phyloP scores from a whole-genome alignment of 164 flowering plant genomes.

The Piper betle region DNA sequence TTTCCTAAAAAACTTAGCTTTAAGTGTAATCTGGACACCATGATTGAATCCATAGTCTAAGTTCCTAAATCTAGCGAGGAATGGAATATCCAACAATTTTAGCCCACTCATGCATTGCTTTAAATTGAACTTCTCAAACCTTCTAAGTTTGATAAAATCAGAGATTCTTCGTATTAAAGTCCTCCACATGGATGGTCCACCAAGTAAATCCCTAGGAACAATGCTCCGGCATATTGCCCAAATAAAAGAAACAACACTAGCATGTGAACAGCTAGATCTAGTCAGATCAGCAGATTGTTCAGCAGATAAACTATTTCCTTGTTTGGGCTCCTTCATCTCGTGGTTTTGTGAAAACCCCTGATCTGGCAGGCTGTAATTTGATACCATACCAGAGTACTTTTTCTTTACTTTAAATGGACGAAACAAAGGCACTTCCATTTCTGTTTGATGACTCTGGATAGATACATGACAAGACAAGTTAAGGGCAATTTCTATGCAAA shows the following conservation, averaged over 20 bases:
- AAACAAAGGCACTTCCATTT: neutral
- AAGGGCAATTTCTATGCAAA: neutral
- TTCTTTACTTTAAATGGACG: neutral
- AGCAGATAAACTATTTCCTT: neutral
- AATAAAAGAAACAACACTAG: constrained; percentile 66
- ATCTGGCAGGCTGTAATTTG: neutral
- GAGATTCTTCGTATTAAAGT: constrained; percentile 57
- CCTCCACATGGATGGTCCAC: constrained; percentile 52
- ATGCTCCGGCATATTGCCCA: constrained; percentile 87
- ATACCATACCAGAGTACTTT: neutral
- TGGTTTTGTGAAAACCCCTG: neutral
- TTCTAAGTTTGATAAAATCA: constrained; percentile 46
- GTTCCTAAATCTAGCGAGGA: constrained; percentile 22
- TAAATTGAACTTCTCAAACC: constrained; percentile 62
- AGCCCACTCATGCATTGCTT: constrained; percentile 61
- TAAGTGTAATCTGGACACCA: constrained; percentile 11
- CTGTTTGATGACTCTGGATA: neutral
- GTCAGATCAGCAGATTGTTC: constrained; percentile 12
- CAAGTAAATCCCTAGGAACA: constrained; percentile 64
- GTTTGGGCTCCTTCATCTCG: neutral
- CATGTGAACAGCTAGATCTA: constrained; percentile 30
- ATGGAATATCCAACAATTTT: constrained; percentile 33
- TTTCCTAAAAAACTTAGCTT: constrained; percentile 26
- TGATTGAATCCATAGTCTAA: constrained; percentile 12
- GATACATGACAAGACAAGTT: neutral